phyloP scores from a whole-genome alignment of 2,329 filamentous ascomycete genomes.

The Cytospora paraplurivora region DNA sequence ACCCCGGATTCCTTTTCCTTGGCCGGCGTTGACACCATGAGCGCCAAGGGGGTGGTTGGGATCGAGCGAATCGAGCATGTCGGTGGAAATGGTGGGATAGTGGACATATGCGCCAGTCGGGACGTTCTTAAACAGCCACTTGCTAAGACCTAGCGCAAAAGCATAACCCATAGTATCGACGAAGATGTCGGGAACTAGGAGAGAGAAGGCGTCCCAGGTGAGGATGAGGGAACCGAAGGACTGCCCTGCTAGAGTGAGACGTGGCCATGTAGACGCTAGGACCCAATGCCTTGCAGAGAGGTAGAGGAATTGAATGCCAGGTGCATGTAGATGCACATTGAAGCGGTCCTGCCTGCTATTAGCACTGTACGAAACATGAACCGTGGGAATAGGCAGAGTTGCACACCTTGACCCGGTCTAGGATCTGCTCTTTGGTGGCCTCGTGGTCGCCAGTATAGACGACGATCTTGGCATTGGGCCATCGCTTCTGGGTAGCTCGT shows the following conservation, averaged over 20 bases:
- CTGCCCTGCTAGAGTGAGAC: slow-evolving; percentile 92
- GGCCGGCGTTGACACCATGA: slow-evolving; percentile 81
- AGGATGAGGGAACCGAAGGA: slow-evolving; percentile 85
- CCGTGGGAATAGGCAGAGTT: background rate
- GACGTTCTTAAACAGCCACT: slow-evolving; percentile 76
- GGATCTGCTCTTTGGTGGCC: slow-evolving; percentile 76
- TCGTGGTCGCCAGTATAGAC: slow-evolving; percentile 97
- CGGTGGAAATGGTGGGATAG: slow-evolving; percentile 96
- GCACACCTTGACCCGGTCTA: slow-evolving; percentile 72
- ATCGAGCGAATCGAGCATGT: slow-evolving; percentile 88
- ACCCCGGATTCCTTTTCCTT: slow-evolving; percentile 73
- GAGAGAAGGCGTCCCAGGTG: slow-evolving; percentile 89
- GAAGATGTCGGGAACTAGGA: slow-evolving; percentile 90
- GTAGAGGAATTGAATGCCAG: slow-evolving; percentile 86
- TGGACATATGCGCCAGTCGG: slow-evolving; percentile 94
- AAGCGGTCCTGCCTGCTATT: slow-evolving; percentile 70
- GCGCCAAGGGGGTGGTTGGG: slow-evolving; percentile 58
- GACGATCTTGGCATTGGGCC: slow-evolving; percentile 84
- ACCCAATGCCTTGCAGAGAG: slow-evolving; percentile 86
- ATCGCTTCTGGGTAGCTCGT: slow-evolving; percentile 82
- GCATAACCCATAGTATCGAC: slow-evolving; percentile 98
- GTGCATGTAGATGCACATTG: slow-evolving; percentile 85
- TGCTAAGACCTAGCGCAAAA: slow-evolving; percentile 81
- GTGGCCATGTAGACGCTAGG: slow-evolving; percentile 83
- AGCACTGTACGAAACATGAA: background rate